Percentiles rank a stretch among this genome's conserved stretches.
Evolutionary conservation across 768 basidiomycete genomes (phyloP).

Genomic region (Boletus rufocinnamomeus): DNA sequence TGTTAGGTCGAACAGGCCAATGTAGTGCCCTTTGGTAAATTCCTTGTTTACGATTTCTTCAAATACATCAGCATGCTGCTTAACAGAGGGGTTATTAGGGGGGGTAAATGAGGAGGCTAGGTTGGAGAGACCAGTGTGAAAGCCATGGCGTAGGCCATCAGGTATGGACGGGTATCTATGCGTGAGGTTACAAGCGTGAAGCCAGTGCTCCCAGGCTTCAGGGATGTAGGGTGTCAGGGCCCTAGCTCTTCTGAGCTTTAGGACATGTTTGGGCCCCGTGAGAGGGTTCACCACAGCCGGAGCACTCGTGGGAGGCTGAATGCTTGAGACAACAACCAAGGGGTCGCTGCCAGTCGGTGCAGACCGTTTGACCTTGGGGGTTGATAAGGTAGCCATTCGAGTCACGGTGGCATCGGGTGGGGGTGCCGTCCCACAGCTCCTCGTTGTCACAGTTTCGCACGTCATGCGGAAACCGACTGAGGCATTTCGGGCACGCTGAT

Average conservation of each 20-base stretch:
- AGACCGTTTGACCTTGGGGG: not conserved
- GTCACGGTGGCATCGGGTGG: not conserved
- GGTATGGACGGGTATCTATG: not conserved
- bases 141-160: not conserved
- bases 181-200: not conserved
- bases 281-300: accelerated
- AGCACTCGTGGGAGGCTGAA: not conserved
- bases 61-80: not conserved
- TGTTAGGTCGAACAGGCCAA: not conserved
- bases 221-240: not conserved
- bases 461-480: no score
- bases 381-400: not conserved
- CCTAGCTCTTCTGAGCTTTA: not conserved
- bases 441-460: no score
- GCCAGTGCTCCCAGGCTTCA: not conserved
- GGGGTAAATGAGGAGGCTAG: not conserved
- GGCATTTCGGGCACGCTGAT: no score
- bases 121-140: not conserved
- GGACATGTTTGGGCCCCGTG: not conserved
- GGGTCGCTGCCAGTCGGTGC: not conserved
- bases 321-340: not conserved
- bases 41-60: not conserved
- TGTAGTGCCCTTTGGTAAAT: not conserved
- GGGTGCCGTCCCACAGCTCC: not conserved
- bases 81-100: not conserved